A percentile compares a stretch with the other conserved stretches of the same genome.
Evolutionary conservation across 306 rosid species (phyloP).

Genomic region (Vachellia pachyceras): DNA sequence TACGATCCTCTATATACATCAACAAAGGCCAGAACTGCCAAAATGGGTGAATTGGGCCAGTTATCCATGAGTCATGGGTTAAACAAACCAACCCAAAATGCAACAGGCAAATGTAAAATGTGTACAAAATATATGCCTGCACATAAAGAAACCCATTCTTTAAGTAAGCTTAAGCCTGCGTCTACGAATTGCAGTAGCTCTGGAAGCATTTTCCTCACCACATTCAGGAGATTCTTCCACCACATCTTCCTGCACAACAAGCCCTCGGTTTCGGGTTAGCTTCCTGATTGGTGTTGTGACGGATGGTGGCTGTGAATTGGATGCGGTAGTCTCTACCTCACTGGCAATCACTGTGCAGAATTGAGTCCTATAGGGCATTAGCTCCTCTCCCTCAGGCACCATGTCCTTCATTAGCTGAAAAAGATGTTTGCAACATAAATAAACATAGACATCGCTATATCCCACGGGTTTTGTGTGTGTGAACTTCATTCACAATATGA

Average conservation of each 20-base stretch:
- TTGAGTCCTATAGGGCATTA: conserved; percentile 67
- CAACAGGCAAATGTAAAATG: background rate
- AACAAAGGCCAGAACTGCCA: background rate
- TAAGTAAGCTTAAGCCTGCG: conserved; percentile 55
- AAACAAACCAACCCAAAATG: background rate
- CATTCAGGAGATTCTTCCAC: conserved; percentile 64
- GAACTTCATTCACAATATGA: background rate
- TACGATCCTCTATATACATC: background rate
- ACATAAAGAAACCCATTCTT: conserved; percentile 7
- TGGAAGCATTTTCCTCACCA: conserved; percentile 36
- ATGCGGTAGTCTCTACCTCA: conserved; percentile 30
- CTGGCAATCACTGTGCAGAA: conserved; percentile 25
- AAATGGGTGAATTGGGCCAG: background rate
- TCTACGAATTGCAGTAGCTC: conserved; percentile 51
- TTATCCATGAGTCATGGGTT: background rate
- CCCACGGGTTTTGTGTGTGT: background rate
- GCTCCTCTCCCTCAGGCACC: conserved; percentile 70
- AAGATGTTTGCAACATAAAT: conserved; percentile 6
- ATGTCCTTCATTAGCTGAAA: conserved; percentile 67
- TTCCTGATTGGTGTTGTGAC: conserved; percentile 68
- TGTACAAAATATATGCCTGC: conserved; percentile 14
- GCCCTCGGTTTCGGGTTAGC: conserved; percentile 66
- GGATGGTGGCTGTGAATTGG: conserved; percentile 38
- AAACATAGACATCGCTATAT: background rate
- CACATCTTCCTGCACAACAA: conserved; percentile 55